phyloP scores from a whole-genome alignment of 2,329 filamentous ascomycete species.

The Fusarium irregulare region DNA sequence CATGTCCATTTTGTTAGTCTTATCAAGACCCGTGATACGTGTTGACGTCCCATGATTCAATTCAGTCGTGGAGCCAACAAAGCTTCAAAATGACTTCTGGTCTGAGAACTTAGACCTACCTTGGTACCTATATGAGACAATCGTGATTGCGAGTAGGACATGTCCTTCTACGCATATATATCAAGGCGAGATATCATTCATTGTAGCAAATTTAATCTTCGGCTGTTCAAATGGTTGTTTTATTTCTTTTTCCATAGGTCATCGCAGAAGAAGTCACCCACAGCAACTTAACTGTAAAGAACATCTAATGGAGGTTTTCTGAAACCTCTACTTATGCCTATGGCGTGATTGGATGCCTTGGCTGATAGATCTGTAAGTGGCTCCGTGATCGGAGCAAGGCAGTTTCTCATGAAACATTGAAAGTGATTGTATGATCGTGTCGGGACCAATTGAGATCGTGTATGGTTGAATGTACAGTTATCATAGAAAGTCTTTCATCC shows the following conservation, averaged over 20 bases:
- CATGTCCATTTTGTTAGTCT: constrained; percentile 4
- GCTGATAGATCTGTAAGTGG: not conserved
- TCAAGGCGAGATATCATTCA: not conserved
- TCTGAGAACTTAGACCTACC: not conserved
- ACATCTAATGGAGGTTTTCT: not conserved
- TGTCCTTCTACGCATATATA: not conserved
- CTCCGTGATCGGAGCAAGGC: not conserved
- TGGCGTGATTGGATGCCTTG: not conserved
- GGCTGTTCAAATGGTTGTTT: not conserved
- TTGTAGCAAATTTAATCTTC: not conserved
- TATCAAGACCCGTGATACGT: not conserved
- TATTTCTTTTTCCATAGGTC: not conserved
- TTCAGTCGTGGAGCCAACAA: not conserved
- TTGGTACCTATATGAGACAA: not conserved
- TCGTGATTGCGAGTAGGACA: not conserved
- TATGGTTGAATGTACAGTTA: not conserved
- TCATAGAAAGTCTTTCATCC: not conserved
- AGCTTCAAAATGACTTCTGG: not conserved
- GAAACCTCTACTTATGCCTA: not conserved
- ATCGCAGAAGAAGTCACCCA: not conserved
- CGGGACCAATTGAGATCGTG: not conserved
- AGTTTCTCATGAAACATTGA: not conserved
- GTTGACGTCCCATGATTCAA: not conserved
- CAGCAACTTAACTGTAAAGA: not conserved
- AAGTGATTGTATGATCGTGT: not conserved